Percentiles rank a stretch among this genome's conserved stretches.
phyloP scores from a whole-genome alignment of 495 filamentous ascomycete genomes.

The Penicillium bovifimosum region DNA sequence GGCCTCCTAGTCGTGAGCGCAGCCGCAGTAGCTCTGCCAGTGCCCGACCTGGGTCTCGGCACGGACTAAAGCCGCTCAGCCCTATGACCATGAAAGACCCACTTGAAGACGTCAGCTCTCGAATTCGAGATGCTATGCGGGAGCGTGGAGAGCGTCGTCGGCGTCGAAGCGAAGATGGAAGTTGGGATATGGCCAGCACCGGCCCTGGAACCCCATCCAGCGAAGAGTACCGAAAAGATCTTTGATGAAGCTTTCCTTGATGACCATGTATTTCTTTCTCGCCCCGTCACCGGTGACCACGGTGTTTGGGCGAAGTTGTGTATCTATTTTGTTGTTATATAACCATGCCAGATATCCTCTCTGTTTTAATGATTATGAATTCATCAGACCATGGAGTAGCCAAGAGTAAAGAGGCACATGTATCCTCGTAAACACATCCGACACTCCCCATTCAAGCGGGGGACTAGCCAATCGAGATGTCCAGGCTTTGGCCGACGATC shows the following conservation, averaged over 20 bases:
- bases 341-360: constrained; percentile 23
- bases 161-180: constrained; percentile 54
- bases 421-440: too few species aligned
- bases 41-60: constrained; percentile 53
- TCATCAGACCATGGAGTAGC: not conserved
- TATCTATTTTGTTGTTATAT: constrained; percentile 20
- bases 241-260: constrained; percentile 17
- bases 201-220: constrained; percentile 42
- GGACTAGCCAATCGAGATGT: not conserved
- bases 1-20: constrained; percentile 60
- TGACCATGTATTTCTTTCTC: constrained; percentile 6
- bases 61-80: constrained; percentile 68
- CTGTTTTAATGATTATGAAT: constrained; percentile 5
- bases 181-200: constrained; percentile 45
- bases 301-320: constrained; percentile 17
- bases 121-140: constrained; percentile 82
- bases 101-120: constrained; percentile 76
- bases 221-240: constrained; percentile 40
- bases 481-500: not conserved
- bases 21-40: constrained; percentile 63
- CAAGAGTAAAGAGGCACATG: not conserved
- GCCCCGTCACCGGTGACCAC: constrained; percentile 7
- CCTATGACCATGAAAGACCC: constrained; percentile 63
- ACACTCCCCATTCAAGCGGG: not conserved
- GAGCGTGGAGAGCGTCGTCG: constrained; percentile 72